These are phyloP conservation scores for Allomyces macrogynus DNA, from an alignment of 192 early-diverging fungal species.

Conservation along the genomic window DNA sequence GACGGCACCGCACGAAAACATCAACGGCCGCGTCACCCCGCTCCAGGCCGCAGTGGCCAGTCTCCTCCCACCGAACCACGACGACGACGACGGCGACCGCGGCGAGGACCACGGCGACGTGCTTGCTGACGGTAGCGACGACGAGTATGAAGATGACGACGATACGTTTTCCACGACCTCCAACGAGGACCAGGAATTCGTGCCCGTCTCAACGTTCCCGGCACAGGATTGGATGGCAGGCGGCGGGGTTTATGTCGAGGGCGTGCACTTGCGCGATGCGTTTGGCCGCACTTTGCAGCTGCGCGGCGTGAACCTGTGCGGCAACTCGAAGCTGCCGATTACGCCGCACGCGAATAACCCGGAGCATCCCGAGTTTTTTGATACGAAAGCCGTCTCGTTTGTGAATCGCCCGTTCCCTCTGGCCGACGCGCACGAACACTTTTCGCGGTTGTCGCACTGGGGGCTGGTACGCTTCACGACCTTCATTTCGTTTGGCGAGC, in stretches of 20 bases:
- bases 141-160: neutral
- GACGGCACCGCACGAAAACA: too few species aligned
- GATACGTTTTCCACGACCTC: neutral
- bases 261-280: slow-evolving; percentile 20
- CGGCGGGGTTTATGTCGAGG: neutral
- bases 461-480: slow-evolving; percentile 34
- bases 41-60: neutral
- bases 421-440: slow-evolving; percentile 51
- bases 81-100: neutral
- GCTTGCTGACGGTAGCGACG: neutral
- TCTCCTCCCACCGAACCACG: neutral
- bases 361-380: slow-evolving; percentile 38
- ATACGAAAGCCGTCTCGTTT: slow-evolving; percentile 56
- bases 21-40: neutral
- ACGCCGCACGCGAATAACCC: slow-evolving; percentile 44
- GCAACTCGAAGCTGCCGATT: slow-evolving; percentile 54
- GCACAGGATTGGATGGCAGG: neutral
- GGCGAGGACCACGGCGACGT: neutral
- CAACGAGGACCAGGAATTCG: neutral
- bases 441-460: slow-evolving; percentile 47
- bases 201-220: neutral
- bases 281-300: slow-evolving; percentile 36
- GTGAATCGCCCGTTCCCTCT: slow-evolving; percentile 55
- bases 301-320: slow-evolving; percentile 61
- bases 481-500: too few species aligned